These are phyloP conservation scores for Nyctanthes arbortristis DNA, from an alignment of 257 asterid species.

Conservation along the genomic window DNA sequence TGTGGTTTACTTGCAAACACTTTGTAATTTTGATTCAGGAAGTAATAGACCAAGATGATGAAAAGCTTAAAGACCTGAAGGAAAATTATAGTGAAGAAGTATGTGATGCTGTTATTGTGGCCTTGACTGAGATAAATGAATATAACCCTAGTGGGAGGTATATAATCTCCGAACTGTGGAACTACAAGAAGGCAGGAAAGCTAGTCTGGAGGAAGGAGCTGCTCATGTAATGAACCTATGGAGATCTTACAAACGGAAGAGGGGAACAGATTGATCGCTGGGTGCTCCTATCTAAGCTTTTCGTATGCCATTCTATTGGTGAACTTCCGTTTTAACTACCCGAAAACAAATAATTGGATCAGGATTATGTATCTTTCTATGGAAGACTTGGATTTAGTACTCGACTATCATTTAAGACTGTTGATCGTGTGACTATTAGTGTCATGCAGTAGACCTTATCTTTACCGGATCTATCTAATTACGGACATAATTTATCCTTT, in stretches of 20 bases:
- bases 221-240: constrained; percentile 53
- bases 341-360: constrained; percentile 21
- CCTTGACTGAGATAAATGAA: constrained; percentile 63
- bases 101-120: constrained; percentile 64
- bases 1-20: constrained; percentile 26
- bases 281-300: background rate
- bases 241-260: constrained; percentile 36
- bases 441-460: background rate
- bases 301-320: constrained; percentile 9
- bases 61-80: constrained; percentile 69
- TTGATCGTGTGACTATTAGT: background rate
- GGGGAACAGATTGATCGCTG: constrained; percentile 34
- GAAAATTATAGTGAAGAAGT: constrained; percentile 50
- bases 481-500: background rate
- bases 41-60: constrained; percentile 66
- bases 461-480: background rate
- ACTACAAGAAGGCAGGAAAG: constrained; percentile 60
- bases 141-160: constrained; percentile 86
- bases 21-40: constrained; percentile 34
- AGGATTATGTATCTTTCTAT: constrained; percentile 27
- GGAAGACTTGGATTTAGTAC: constrained; percentile 6
- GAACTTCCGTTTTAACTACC: background rate
- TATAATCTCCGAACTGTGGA: constrained; percentile 73
- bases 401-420: background rate
- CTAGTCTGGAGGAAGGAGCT: constrained; percentile 75